Evolutionary conservation across 2,329 filamentous ascomycete genomes (phyloP), one percentile per base, ranked within the genome.

Genomic region (Basipetospora sp.): DNA sequence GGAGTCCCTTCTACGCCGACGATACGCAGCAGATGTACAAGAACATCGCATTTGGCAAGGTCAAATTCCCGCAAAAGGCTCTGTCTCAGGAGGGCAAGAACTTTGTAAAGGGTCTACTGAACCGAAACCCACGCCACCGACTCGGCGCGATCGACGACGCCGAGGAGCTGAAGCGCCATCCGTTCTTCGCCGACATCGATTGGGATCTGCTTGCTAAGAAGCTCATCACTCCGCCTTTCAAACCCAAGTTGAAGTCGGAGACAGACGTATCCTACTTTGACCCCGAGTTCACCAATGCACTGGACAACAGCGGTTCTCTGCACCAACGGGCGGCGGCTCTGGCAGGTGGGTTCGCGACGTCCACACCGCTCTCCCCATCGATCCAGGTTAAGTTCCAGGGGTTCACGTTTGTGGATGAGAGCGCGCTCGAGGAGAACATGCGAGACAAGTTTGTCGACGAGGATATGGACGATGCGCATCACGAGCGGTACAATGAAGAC

Each of bases 21-120:
- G 90, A 98, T 53, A 98, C 90, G 1, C 90, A 98, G 59, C 90
- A 98, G 58, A 98, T 98, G 90, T 98, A 98, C 67, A 98, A 98
- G 68, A 98, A 98, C 63, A 98, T 98, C 55, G 90, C 90, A 0
- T 98, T 98, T 53, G 90, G 90, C 54, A 98, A 98, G 56, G 90
- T 98, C 41, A 74, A 90, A 43, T 98, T 98, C 57, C 90, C 90
- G 6, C 75, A 87, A 46, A 90, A 98, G 57, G 93, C 90, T 1
- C 65, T 98, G 22, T 94, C 86, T 43, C 80, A 86, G 29, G 90
- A 98, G 58, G 90, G 90, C 42, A 76, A 90, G 42, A 96, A 94
- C 59, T 98, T 98, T 51, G 90, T 98, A 53, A 98, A 98, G 66
- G 90, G 90, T 15, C 64, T 98, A 44, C 72, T 98, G 39, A 98